A percentile compares a stretch with the other conserved stretches of the same genome.
These are phyloP conservation scores for Vigna reflexopilosa DNA, from an alignment of 306 rosid genomes.

Conservation along the genomic window DNA sequence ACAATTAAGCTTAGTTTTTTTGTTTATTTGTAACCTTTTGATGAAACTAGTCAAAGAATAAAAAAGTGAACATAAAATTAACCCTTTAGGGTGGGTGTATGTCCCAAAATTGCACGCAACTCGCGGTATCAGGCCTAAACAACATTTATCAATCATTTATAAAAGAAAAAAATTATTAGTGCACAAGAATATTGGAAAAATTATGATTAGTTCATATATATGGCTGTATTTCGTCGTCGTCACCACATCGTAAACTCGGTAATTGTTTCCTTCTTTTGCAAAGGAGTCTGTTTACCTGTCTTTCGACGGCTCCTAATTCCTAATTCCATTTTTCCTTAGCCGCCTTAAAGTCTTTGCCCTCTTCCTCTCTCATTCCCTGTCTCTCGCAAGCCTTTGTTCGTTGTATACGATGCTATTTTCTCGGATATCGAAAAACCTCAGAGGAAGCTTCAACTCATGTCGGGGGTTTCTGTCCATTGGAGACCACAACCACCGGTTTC, in stretches of 20 bases:
- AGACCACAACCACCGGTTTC: constrained; percentile 47
- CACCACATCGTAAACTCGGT: constrained; percentile 20
- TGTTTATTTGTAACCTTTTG: neutral
- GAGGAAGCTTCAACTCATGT: constrained; percentile 52
- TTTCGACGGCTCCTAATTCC: constrained; percentile 20
- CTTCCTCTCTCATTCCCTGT: neutral
- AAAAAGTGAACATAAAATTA: neutral
- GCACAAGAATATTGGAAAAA: constrained; percentile 13
- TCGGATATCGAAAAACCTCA: constrained; percentile 62
- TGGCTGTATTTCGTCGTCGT: constrained; percentile 56
- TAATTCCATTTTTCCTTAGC: neutral
- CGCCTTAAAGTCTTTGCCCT: constrained; percentile 37
- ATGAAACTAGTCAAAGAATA: neutral
- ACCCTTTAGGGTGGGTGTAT: neutral
- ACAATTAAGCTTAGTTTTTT: too few species aligned
- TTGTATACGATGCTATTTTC: constrained; percentile 57
- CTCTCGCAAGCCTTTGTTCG: neutral
- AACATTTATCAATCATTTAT: neutral
- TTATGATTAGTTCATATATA: neutral
- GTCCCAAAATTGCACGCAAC: neutral
- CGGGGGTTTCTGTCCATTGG: constrained; percentile 55
- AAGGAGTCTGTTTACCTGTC: constrained; percentile 2
- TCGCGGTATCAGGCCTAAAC: neutral
- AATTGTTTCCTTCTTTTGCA: constrained; percentile 10
- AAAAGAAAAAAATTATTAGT: too few species aligned